These are phyloP conservation scores for Globisporangium okanoganense DNA, from an alignment of 352 stramenopile species.

Conservation along the genomic window DNA sequence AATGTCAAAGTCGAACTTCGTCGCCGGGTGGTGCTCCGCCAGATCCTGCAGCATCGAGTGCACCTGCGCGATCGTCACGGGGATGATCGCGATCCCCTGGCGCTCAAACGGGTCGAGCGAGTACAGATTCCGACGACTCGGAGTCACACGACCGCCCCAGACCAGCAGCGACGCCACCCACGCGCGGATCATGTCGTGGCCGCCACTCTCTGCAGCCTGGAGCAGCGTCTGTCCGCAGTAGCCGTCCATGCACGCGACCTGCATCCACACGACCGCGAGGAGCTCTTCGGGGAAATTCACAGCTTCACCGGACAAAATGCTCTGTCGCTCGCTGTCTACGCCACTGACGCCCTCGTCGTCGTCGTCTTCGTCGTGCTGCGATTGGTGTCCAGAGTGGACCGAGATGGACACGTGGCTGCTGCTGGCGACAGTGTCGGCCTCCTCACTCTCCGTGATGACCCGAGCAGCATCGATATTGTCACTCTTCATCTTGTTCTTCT, in stretches of 20 bases:
- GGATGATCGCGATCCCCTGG: slow-evolving; percentile 61
- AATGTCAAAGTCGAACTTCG: slow-evolving; percentile 78
- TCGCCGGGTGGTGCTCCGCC: slow-evolving; percentile 47
- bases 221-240: slow-evolving; percentile 81
- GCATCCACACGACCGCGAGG: slow-evolving; percentile 79
- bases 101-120: slow-evolving; percentile 67
- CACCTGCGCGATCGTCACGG: slow-evolving; percentile 52
- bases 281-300: slow-evolving; percentile 59
- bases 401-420: slow-evolving; percentile 16
- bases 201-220: slow-evolving; percentile 68
- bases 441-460: slow-evolving; percentile 12
- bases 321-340: slow-evolving; percentile 6
- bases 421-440: not conserved
- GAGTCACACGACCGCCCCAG: slow-evolving; percentile 60
- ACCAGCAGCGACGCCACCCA: slow-evolving; percentile 71
- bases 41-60: slow-evolving; percentile 48
- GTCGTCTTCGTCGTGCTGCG: slow-evolving; percentile 11
- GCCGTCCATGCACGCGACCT: slow-evolving; percentile 69
- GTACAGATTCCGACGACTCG: slow-evolving; percentile 22
- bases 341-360: slow-evolving; percentile 1
- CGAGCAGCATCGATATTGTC: slow-evolving; percentile 17
- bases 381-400: not conserved
- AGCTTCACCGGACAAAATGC: slow-evolving; percentile 19
- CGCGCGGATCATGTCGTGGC: slow-evolving; percentile 76
- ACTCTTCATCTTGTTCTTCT: slow-evolving; percentile 6